Evolutionary conservation across 2,329 filamentous ascomycete species (phyloP).

Genomic region (Trichoderma cornu-damae): DNA sequence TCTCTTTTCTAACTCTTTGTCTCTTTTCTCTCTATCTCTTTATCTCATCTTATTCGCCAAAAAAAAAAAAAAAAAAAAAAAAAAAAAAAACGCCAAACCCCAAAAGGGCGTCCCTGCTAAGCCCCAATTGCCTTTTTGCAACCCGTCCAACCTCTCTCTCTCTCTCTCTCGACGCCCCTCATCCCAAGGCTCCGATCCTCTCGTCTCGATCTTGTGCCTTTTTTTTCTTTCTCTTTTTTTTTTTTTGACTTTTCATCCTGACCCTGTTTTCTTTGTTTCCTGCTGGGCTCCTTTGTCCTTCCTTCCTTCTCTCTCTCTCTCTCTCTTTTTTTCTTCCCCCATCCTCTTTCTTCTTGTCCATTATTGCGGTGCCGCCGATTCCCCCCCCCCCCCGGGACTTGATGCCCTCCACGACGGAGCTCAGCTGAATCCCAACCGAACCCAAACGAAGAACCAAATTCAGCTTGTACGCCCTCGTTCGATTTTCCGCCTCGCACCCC

Average conservation of each 20-base stretch:
- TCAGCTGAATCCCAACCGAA: background rate
- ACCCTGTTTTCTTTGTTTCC: constrained; percentile 18
- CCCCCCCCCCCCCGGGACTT: too few species aligned
- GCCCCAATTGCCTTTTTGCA: constrained; percentile 7
- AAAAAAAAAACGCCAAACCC: background rate
- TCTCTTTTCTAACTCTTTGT: too few species aligned
- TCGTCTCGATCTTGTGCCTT: too few species aligned
- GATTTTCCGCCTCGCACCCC: background rate
- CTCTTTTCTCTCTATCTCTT: too few species aligned
- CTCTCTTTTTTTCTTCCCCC: background rate
- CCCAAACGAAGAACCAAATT: background rate
- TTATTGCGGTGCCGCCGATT: constrained; percentile 18
- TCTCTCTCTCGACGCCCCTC: constrained; percentile 16
- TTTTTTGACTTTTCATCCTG: background rate
- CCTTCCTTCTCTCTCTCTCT: background rate
- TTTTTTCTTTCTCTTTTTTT: too few species aligned
- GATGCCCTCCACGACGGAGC: background rate
- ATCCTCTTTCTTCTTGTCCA: background rate
- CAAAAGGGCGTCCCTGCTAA: constrained; percentile 14
- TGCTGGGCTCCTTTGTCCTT: background rate
- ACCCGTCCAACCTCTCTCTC: constrained; percentile 9
- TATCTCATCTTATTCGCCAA: too few species aligned
- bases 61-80: background rate
- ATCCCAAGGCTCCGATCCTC: background rate
- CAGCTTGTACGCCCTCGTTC: constrained; percentile 2